Conservation (phyloP, 2,329 filamentous ascomycete species). For the Pseudogymnoascus sp. region DNA sequence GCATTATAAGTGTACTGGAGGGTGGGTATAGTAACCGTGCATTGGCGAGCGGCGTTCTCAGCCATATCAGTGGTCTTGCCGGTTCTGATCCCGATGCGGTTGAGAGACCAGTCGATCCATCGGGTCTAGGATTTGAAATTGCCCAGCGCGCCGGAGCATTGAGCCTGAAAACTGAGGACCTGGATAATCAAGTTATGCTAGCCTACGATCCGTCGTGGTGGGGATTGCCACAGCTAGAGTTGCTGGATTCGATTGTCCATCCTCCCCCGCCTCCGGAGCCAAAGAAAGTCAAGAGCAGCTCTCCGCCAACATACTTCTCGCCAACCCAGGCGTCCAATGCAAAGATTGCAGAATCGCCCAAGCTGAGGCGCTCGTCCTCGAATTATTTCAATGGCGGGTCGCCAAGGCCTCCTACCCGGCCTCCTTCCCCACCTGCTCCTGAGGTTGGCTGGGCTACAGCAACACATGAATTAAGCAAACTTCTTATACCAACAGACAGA, state of each 20-base stretch:
- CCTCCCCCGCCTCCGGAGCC: conserved; percentile 41
- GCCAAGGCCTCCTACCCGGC: conserved; percentile 33
- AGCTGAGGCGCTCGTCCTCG: conserved; percentile 55
- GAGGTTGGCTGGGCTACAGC: conserved; percentile 80
- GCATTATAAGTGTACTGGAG: conserved; percentile 87
- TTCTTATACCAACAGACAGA: conserved; percentile 69
- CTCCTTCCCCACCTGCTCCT: conserved; percentile 61
- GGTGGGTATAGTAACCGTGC: conserved; percentile 94
- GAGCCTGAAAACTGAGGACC: conserved; percentile 17
- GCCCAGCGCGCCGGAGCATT: conserved; percentile 40
- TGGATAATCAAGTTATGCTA: conserved; percentile 22
- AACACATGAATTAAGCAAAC: conserved; percentile 70
- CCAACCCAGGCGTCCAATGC: conserved; percentile 82
- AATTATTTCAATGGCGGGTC: conserved; percentile 36
- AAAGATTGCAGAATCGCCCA: conserved; percentile 62
- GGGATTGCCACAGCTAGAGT: conserved; percentile 55
- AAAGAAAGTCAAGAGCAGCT: conserved; percentile 46
- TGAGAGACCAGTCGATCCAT: conserved; percentile 30
- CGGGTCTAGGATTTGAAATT: conserved; percentile 51
- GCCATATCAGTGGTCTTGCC: conserved; percentile 77
- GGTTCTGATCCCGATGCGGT: conserved; percentile 39
- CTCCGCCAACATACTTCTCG: conserved; percentile 67
- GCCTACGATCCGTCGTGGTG: conserved; percentile 65
- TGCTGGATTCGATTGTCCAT: conserved; percentile 53
- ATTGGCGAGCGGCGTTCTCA: conserved; percentile 76